Evolutionary conservation across 2,329 filamentous ascomycete genomes (phyloP), one percentile per base, ranked within the genome.

Genomic region (Cordyceps cicadae): DNA sequence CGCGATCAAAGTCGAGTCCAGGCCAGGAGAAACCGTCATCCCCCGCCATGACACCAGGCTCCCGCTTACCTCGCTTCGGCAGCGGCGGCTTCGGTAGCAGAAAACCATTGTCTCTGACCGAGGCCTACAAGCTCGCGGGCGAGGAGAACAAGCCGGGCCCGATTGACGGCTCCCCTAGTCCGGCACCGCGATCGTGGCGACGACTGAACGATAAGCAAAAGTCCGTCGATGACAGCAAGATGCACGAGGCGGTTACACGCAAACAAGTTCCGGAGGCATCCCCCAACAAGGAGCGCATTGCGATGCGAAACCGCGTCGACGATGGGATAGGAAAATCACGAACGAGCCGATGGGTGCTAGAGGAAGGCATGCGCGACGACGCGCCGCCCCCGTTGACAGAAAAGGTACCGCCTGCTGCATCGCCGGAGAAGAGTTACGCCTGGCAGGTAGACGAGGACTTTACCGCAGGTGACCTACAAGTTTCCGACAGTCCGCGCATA

Each of bases 381-480:
- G 58, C 70, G 2, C 70, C 72, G 0, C 62, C 75, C 1, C 70
- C 69, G 3, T 75, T 74, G 5, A 64, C 73, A 41, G 76, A 76
- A 49, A 53, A 34, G 21, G 19, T 19, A 3, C 24, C 32, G 12
- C 50, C 26, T 63, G 54, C 26, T 59, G 39, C 64, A 6, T 80
- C 79, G 0, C 81, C 81, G 0, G 77, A 79, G 56, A 82, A 80
- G 68, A 80, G 77, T 64, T 81, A 78, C 61, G 78, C 76, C 8
- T 85, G 81, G 82, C 73, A 84, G 60, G 69, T 83, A 7, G 82
- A 85, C 39, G 77, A 78, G 5, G 82, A 85, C 59, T 84, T 85
- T 64, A 84, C 82, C 0, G 81, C 77, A 12, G 76, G 77, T 48
- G 81, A 84, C 62, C 62, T 84, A 45, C 81, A 84, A 61, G 67